Evolutionary conservation across 169 alveolate genomes (phyloP).

Genomic region (Eimeria acervulina): DNA sequence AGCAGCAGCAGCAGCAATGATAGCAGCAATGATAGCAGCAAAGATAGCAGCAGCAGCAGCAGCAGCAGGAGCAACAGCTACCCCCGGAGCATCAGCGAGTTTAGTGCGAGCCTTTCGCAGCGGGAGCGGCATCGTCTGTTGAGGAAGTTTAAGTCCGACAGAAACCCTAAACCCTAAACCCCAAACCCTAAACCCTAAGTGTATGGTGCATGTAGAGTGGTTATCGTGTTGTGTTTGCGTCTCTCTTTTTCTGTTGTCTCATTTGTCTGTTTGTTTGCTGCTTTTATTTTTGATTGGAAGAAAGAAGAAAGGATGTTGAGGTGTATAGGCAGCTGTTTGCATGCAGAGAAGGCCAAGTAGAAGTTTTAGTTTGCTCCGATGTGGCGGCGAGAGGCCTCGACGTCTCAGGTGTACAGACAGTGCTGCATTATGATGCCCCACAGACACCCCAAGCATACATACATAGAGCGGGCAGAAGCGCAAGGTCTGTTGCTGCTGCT

Average conservation of each 20-base stretch:
- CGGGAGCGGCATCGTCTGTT: background rate
- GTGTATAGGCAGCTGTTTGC: background rate
- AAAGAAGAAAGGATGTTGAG: too few species aligned
- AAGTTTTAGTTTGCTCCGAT: conserved; percentile 93
- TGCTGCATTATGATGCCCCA: conserved; percentile 98
- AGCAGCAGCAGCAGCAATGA: background rate
- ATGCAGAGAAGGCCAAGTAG: conserved; percentile 83
- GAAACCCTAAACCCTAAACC: background rate
- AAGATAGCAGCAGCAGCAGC: background rate
- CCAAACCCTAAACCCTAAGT: background rate
- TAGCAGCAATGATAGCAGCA: background rate
- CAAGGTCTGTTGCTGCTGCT: conserved; percentile 73
- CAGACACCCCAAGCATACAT: conserved; percentile 95
- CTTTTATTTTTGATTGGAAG: too few species aligned
- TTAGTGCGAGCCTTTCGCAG: background rate
- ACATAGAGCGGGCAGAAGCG: conserved; percentile 98
- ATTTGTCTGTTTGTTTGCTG: too few species aligned
- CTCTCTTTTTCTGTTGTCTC: background rate
- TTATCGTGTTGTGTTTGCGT: background rate
- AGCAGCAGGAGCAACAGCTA: background rate
- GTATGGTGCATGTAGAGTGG: background rate
- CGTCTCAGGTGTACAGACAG: conserved; percentile 95
- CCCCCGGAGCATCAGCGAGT: conserved; percentile 15
- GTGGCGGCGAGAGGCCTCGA: conserved; percentile 97
- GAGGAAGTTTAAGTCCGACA: background rate